Base-by-base conservation (phyloP, 768 basidiomycete genomes). In the Pisolithus sp. region DNA sequence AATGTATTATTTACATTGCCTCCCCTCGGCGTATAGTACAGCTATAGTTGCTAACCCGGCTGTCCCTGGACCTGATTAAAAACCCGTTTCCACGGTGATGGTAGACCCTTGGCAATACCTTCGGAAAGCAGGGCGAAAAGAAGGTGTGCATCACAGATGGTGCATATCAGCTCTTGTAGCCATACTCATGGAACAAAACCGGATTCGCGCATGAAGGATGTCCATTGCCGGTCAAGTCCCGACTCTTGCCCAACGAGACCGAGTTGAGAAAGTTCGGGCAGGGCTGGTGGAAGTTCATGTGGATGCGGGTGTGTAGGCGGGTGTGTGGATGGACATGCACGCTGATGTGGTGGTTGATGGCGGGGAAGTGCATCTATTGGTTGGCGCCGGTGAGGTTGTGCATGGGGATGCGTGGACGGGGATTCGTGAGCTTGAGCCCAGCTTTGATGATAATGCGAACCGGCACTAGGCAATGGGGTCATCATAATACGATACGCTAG, bases 201-300 rank as follows among this genome's bases (percentile, higher is more conserved):
- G 8, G 76, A 78, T 52, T 82, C 77, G 21, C 77, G 76, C 79
- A 83, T 80, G 59, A 83, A 82, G 23, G 75, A 76, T 50, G 75
- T 75, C 82, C 82, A 83, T 24, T 78, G 69, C 59, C 79, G 78
- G 48, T 80, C 79, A 37, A 83, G 59, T 31, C 78, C 68, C 39
- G 79, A 79, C 53, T 76, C 76, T 21, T 79, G 70, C 9, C 81
- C 70, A 6, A 81, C 80, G 21, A 86, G 67, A 7, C 85, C 85
- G 4, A 86, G 72, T 50, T 80, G 75, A 0, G 80, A 76, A 17
- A 86, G 67, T 49, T 82, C 80, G 15, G 73, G 59, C 28, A 68
- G 63, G n/a, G 69, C 61, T 36, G 66, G 66, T 52, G 46, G 9
- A 56, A 12, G 44, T 4, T 34, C 30, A 28, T 48, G 34, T 15